Evolutionary conservation across 2,329 filamentous ascomycete genomes (phyloP), one percentile per base, ranked within the genome.

Genomic region (Blumeria hordei): DNA sequence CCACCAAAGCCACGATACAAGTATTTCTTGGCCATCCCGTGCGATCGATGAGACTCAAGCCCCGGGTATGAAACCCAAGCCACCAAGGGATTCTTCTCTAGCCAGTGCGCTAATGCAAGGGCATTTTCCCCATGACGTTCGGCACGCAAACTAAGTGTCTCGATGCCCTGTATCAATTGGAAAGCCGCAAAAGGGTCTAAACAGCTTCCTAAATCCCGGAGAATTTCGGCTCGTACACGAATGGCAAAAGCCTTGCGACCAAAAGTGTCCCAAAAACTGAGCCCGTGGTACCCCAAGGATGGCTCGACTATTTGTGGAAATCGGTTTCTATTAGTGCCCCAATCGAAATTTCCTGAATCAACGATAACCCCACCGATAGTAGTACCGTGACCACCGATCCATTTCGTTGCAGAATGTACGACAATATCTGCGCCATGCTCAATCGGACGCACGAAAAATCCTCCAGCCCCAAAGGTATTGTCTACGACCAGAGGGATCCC

Each of bases 281-380:
- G 76, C 36, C 88, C 88, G 70, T 94, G 88, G 72, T 94, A 94
- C 55, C 88, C 88, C 56, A 85, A 83, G 0, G 83, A 81, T 0
- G 84, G 90, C 69, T 96, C 85, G 61, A 85, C 77, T 72, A 98
- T 88, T 68, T 95, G 86, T 1, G 90, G 90, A 74, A 96, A 96
- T 18, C 88, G 81, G 62, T 77, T 77, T 50, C 73, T 83, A 67
- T 94, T 70, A 69, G 83, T 83, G 62, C 84, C 86, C 88, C 90
- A 96, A 73, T 94, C 83, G 66, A 95, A 96, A 67, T 87, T 92
- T 63, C 88, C 88, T 60, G 81, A 78, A 71, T 95, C 88, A 59
- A 95, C 73, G 36, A 95, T 76, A 45, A 94, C 76, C 58, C 88
- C 88, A 56, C 76, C 88, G 60, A 95, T 85, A 32, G 88, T 94